Conservation (phyloP, 2,329 filamentous ascomycete species). For the Ophiostoma australiae region DNA sequence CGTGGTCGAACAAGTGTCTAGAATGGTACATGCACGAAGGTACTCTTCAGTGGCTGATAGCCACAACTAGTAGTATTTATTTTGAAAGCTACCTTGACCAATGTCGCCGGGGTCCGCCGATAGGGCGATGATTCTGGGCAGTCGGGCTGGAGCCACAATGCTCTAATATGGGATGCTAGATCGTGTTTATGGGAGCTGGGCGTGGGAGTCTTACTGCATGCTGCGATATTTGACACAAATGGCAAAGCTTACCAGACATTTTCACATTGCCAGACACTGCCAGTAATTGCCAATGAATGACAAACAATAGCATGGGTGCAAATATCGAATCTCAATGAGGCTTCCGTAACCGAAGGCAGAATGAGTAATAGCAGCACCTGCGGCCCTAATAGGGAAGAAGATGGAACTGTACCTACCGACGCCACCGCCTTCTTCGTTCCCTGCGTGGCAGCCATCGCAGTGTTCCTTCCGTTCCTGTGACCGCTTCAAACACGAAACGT, state of each 20-base stretch:
- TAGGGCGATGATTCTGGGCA: conserved; percentile 16
- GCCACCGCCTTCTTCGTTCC: background rate
- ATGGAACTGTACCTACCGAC: background rate
- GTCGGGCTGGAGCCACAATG: conserved; percentile 20
- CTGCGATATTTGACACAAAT: background rate
- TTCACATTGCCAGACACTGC: background rate
- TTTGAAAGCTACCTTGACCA: background rate
- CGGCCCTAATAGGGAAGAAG: background rate
- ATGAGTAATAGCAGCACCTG: conserved; percentile 5
- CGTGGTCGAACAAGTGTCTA: conserved; percentile 13
- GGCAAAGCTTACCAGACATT: background rate
- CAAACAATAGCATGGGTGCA: background rate
- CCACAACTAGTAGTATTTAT: background rate
- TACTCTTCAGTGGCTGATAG: background rate
- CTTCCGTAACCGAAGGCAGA: background rate
- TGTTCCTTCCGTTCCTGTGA: conserved; percentile 17
- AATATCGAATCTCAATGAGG: background rate
- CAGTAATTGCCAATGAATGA: background rate
- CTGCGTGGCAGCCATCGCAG: background rate
- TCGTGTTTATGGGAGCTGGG: conserved; percentile 3
- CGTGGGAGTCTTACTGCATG: background rate
- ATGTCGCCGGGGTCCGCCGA: conserved; percentile 16
- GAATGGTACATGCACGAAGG: conserved; percentile 7
- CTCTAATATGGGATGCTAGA: conserved; percentile 15
- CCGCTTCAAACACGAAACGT: conserved; percentile 12